Percentiles rank a stretch among this genome's conserved stretches.
phyloP scores from a whole-genome alignment of 2,329 filamentous ascomycete species.

The Passalora sequoiae region DNA sequence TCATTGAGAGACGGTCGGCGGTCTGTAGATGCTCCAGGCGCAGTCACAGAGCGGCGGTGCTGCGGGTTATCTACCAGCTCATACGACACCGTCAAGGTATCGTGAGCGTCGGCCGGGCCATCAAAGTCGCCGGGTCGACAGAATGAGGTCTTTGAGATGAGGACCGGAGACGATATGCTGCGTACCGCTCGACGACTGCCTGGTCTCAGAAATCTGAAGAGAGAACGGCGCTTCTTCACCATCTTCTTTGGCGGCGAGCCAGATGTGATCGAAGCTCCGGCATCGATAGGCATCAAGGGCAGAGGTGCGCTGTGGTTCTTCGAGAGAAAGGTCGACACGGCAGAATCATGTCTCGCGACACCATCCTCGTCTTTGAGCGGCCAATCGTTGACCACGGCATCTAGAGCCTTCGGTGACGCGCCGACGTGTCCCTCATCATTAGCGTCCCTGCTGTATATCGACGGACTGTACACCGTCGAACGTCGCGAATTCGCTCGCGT shows the following conservation, averaged over 20 bases:
- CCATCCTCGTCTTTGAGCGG: conserved; percentile 5
- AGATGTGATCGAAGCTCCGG: not conserved
- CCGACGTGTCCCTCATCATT: conserved; percentile 1
- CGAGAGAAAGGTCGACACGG: not conserved
- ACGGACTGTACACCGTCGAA: conserved; percentile 6
- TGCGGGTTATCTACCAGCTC: conserved; percentile 9
- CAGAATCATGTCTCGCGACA: not conserved
- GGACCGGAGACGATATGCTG: conserved; percentile 25
- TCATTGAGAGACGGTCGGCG: not conserved
- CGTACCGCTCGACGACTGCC: conserved; percentile 22
- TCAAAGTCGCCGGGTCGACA: not conserved
- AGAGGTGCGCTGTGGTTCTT: not conserved
- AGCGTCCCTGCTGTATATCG: conserved; percentile 7
- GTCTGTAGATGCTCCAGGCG: not conserved
- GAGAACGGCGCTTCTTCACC: conserved; percentile 27
- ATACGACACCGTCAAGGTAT: conserved; percentile 8
- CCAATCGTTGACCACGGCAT: conserved; percentile 10
- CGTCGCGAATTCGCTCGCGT: not conserved
- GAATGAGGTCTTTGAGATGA: conserved; percentile 1
- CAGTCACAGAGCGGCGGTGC: conserved; percentile 5
- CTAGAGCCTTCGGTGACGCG: conserved; percentile 5
- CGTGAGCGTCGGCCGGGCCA: conserved; percentile 5
- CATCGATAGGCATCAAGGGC: conserved; percentile 1
- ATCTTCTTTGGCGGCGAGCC: conserved; percentile 21
- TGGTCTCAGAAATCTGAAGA: conserved; percentile 28